Evolutionary conservation across 2,329 filamentous ascomycete species (phyloP).

Genomic region (Calonectria pauciramosa): DNA sequence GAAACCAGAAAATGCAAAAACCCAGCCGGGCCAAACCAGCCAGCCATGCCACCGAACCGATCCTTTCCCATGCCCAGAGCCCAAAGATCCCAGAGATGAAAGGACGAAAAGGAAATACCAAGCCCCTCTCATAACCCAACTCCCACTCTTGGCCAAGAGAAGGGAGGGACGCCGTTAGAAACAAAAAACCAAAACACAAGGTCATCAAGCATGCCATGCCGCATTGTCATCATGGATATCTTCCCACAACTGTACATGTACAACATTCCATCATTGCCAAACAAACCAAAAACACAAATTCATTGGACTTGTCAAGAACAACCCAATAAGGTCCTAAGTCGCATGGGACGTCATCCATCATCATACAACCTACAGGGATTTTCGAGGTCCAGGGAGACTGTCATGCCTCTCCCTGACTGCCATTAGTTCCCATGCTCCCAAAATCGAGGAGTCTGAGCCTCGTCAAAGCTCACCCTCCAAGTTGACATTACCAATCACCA

Average conservation of each 20-base stretch:
- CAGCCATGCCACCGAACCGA: slow-evolving; percentile 1
- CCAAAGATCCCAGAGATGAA: slow-evolving; percentile 4
- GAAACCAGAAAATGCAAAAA: not conserved
- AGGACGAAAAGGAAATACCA: slow-evolving; percentile 5
- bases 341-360: slow-evolving; percentile 35
- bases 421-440: slow-evolving; percentile 30
- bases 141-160: not conserved
- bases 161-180: slow-evolving; percentile 6
- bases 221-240: slow-evolving; percentile 40
- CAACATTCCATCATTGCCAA: slow-evolving; percentile 33
- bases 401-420: slow-evolving; percentile 18
- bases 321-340: slow-evolving; percentile 33
- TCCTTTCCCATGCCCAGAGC: slow-evolving; percentile 9
- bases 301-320: slow-evolving; percentile 30
- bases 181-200: slow-evolving; percentile 18
- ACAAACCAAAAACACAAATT: slow-evolving; percentile 17
- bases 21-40: not conserved
- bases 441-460: not conserved
- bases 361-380: slow-evolving; percentile 18
- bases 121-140: not conserved
- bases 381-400: slow-evolving; percentile 7
- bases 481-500: too few species aligned
- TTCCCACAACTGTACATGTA: slow-evolving; percentile 36
- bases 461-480: not conserved
- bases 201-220: slow-evolving; percentile 37